phyloP scores from a whole-genome alignment of 768 basidiomycete species.

The Sarcodon sp. region DNA sequence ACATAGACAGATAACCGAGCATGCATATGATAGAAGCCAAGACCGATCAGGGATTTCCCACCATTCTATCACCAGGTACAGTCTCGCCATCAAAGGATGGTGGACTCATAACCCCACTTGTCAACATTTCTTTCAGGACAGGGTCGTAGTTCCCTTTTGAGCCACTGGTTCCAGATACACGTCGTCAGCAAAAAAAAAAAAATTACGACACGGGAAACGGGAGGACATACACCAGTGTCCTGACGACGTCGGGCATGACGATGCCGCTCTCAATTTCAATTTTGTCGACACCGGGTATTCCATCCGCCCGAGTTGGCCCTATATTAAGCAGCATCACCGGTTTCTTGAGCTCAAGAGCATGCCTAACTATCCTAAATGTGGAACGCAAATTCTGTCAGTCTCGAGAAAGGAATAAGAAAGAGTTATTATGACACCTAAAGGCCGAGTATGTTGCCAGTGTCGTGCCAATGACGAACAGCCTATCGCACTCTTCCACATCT shows the following conservation, averaged over 20 bases:
- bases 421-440: conserved; percentile 32
- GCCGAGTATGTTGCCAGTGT: conserved; percentile 92
- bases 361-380: conserved; percentile 54
- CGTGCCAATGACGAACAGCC: conserved; percentile 75
- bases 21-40: too few relatives aligned
- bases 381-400: neutral
- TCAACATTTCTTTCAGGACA: conserved; percentile 35
- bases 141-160: conserved; percentile 27
- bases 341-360: conserved; percentile 62
- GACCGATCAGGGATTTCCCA: too few relatives aligned
- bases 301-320: conserved; percentile 83
- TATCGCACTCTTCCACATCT: conserved; percentile 46
- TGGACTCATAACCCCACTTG: conserved; percentile 46
- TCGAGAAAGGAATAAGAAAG: neutral
- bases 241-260: conserved; percentile 59
- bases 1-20: too few relatives aligned
- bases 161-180: conserved; percentile 25
- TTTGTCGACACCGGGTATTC: conserved; percentile 54
- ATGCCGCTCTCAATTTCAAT: conserved; percentile 64
- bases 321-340: conserved; percentile 75
- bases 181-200: conserved; percentile 1
- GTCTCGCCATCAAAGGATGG: conserved; percentile 24
- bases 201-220: neutral
- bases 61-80: too few relatives aligned
- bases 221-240: conserved; percentile 42